Percentiles rank a stretch among this genome's conserved stretches.
These are phyloP conservation scores for Zygosaccharomyces bisporus DNA, from an alignment of 805 yeast genomes.

Conservation along the genomic window DNA sequence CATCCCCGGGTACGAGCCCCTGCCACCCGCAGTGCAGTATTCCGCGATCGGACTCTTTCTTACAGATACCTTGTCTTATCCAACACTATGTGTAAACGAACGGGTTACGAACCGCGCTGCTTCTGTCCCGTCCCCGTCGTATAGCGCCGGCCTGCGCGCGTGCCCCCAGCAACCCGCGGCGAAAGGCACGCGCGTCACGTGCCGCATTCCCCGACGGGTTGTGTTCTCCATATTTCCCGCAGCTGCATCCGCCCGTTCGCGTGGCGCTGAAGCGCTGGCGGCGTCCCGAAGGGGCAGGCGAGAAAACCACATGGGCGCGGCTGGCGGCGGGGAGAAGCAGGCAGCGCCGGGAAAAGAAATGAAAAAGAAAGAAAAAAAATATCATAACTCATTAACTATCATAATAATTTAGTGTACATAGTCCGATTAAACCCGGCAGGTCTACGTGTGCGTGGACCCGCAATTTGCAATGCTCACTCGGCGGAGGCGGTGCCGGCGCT, in stretches of 20 bases:
- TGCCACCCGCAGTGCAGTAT: background rate
- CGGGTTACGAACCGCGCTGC: background rate
- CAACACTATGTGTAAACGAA: background rate
- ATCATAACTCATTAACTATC: constrained; percentile 1
- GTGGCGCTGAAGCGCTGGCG: background rate
- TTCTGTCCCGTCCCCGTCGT: too few species aligned
- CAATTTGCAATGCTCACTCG: background rate
- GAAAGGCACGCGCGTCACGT: background rate
- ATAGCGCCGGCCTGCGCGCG: too few species aligned
- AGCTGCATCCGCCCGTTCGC: background rate
- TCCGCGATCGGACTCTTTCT: background rate
- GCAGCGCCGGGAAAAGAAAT: too few species aligned
- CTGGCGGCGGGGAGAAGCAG: too few species aligned
- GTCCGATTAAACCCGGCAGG: background rate
- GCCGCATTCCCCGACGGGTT: background rate
- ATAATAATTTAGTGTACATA: background rate
- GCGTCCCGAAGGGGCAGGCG: too few species aligned
- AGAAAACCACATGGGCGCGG: too few species aligned
- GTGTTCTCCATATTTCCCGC: background rate
- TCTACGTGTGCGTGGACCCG: background rate
- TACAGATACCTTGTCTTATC: background rate
- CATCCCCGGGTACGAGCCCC: too few species aligned
- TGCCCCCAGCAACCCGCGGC: too few species aligned
- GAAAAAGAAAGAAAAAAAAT: background rate
- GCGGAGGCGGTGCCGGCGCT: background rate